phyloP scores from a whole-genome alignment of 2,329 filamentous ascomycete genomes.

The Sporothrix mexicana region DNA sequence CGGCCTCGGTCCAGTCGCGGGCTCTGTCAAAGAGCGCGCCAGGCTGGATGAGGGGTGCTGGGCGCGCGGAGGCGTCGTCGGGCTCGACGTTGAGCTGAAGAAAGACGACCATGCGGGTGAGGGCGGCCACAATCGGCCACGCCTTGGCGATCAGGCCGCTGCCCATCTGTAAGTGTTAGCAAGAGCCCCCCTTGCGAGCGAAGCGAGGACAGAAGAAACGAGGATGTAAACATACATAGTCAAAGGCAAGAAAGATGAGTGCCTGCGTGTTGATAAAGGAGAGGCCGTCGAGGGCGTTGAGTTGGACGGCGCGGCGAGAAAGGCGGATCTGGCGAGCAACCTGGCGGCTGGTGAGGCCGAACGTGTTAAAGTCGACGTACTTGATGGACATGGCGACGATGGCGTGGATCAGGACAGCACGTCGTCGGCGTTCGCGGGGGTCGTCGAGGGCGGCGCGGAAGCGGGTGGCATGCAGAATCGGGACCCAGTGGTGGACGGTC shows the following conservation, averaged over 20 bases:
- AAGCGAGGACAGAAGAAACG: not conserved
- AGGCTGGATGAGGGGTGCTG: slow-evolving; percentile 41
- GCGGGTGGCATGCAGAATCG: slow-evolving; percentile 46
- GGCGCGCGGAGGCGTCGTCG: slow-evolving; percentile 36
- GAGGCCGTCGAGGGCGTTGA: slow-evolving; percentile 43
- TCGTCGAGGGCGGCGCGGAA: slow-evolving; percentile 43
- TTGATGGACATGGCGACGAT: slow-evolving; percentile 42
- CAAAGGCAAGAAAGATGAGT: slow-evolving; percentile 46
- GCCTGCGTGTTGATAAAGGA: slow-evolving; percentile 46
- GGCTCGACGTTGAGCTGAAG: slow-evolving; percentile 47
- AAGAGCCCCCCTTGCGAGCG: not conserved
- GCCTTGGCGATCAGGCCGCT: slow-evolving; percentile 40
- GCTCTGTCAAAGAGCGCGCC: slow-evolving; percentile 41
- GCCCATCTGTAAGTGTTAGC: slow-evolving; percentile 38
- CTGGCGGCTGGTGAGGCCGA: slow-evolving; percentile 20
- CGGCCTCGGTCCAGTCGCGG: slow-evolving; percentile 45
- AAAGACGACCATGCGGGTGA: slow-evolving; percentile 48
- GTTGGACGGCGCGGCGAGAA: slow-evolving; percentile 40
- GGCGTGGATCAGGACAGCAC: slow-evolving; percentile 45
- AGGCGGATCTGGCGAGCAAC: slow-evolving; percentile 19
- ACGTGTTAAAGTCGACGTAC: slow-evolving; percentile 36
- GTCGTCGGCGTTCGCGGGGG: slow-evolving; percentile 38
- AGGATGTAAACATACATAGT: slow-evolving; percentile 36
- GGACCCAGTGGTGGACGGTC: slow-evolving; percentile 47
- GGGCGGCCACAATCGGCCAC: slow-evolving; percentile 49